phyloP scores from a whole-genome alignment of 805 yeast species.

The Myxozyma neotropica region DNA sequence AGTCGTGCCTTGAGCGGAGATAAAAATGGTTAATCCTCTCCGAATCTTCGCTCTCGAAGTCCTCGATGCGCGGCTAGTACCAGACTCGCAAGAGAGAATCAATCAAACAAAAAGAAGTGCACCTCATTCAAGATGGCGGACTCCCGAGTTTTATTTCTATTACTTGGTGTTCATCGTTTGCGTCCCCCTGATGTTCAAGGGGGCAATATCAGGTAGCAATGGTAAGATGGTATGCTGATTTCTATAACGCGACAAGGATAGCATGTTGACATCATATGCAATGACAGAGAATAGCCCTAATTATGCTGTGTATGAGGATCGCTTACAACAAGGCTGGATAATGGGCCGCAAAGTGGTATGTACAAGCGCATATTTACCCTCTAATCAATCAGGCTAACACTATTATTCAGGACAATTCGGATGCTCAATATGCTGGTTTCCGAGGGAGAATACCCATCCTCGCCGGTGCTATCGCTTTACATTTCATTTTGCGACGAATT shows the following conservation, averaged over 20 bases:
- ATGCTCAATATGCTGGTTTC: constrained; percentile 83
- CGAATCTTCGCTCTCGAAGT: constrained; percentile 45
- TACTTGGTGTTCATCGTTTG: constrained; percentile 61
- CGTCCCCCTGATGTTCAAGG: constrained; percentile 79
- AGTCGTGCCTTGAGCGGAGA: not conserved
- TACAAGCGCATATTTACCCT: not conserved
- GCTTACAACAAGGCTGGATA: constrained; percentile 82
- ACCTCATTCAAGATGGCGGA: constrained; percentile 64
- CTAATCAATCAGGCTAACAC: too few species aligned
- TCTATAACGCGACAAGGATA: not conserved
- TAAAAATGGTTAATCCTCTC: constrained; percentile 14
- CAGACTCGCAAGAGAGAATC: constrained; percentile 40
- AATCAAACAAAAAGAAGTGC: constrained; percentile 38
- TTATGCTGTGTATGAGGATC: constrained; percentile 61
- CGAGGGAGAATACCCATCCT: constrained; percentile 75
- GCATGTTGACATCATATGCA: not conserved
- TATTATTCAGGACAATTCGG: constrained; percentile 69
- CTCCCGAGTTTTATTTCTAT: constrained; percentile 75
- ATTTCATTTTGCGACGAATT: constrained; percentile 53
- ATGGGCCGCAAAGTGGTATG: constrained; percentile 74
- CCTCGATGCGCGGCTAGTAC: constrained; percentile 49
- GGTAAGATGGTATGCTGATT: constrained; percentile 7
- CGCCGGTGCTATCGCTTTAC: constrained; percentile 56
- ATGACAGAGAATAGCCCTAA: constrained; percentile 64
- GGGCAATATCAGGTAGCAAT: constrained; percentile 80